Evolutionary conservation across 208 protist species (phyloP).

Genomic region (Acanthamoeba royreba): DNA sequence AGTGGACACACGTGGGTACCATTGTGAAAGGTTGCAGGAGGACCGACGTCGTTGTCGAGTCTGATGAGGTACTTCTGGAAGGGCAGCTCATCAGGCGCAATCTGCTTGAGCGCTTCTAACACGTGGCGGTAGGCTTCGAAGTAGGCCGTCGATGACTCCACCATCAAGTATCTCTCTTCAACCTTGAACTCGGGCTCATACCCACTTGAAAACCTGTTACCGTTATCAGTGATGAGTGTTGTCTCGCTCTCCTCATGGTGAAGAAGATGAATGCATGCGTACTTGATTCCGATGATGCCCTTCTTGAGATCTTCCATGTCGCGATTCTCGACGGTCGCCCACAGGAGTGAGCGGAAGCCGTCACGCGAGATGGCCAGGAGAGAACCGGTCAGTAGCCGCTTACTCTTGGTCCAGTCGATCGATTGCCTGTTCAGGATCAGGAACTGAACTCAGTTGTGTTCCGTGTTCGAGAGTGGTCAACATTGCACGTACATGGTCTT

Average conservation of each 20-base stretch:
- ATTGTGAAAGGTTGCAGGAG: constrained; percentile 43
- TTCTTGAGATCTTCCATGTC: not conserved
- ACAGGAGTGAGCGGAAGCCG: constrained; percentile 26
- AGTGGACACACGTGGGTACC: not conserved
- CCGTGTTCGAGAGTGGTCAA: too few relatives aligned
- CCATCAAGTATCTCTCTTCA: not conserved
- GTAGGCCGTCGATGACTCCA: constrained; percentile 55
- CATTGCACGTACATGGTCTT: not conserved
- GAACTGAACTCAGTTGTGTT: not conserved
- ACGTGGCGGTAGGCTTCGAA: constrained; percentile 64
- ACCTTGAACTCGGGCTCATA: not conserved
- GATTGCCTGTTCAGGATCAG: not conserved
- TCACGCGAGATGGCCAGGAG: constrained; percentile 44
- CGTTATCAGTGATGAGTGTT: not conserved
- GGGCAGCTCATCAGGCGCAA: constrained; percentile 17
- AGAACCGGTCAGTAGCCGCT: constrained; percentile 50
- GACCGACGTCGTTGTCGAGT: not conserved
- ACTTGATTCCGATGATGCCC: not conserved
- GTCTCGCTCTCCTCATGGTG: not conserved
- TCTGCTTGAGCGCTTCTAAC: constrained; percentile 55
- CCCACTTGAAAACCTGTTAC: not conserved
- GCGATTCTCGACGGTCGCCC: constrained; percentile 42
- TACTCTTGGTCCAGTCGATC: constrained; percentile 54
- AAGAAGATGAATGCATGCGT: not conserved
- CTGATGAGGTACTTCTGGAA: constrained; percentile 53